phyloP scores from a whole-genome alignment of 306 rosid genomes.

The Trifolium subterraneum region DNA sequence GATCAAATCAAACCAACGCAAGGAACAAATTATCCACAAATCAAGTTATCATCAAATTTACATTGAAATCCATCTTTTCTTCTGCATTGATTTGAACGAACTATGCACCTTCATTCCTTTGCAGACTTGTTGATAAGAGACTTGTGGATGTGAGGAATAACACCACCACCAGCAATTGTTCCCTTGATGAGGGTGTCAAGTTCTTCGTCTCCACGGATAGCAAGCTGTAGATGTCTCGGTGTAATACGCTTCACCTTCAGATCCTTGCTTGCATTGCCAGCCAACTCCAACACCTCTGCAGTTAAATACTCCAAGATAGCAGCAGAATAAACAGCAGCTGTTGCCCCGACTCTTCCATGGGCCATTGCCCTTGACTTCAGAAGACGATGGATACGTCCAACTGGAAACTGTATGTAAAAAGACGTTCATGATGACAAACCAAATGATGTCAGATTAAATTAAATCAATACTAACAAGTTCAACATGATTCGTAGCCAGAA shows the following conservation, averaged over 20 bases:
- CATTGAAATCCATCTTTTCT: conserved; percentile 32
- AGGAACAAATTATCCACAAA: conserved; percentile 34
- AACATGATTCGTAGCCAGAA: not conserved
- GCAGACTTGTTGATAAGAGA: conserved; percentile 80
- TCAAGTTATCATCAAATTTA: conserved; percentile 37
- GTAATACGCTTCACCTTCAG: conserved; percentile 85
- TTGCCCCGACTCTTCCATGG: conserved; percentile 81
- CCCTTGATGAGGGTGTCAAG: conserved; percentile 82
- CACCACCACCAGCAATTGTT: conserved; percentile 85
- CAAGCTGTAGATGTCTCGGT: conserved; percentile 82
- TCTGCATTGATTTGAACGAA: conserved; percentile 5
- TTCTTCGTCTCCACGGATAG: conserved; percentile 80
- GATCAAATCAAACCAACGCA: conserved; percentile 30
- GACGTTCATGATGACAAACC: conserved; percentile 6
- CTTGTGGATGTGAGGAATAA: conserved; percentile 85
- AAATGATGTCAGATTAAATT: not conserved
- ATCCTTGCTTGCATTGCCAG: conserved; percentile 87
- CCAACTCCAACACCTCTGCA: conserved; percentile 83
- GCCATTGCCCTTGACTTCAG: conserved; percentile 70
- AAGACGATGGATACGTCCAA: conserved; percentile 81
- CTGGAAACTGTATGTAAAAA: conserved; percentile 62
- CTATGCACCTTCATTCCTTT: conserved; percentile 54
- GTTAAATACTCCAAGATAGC: conserved; percentile 78
- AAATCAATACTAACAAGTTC: not conserved
- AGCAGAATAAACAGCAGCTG: conserved; percentile 80